Base-by-base conservation (phyloP, 2,329 filamentous ascomycete species). In the Pochonia chlamydosporia region DNA sequence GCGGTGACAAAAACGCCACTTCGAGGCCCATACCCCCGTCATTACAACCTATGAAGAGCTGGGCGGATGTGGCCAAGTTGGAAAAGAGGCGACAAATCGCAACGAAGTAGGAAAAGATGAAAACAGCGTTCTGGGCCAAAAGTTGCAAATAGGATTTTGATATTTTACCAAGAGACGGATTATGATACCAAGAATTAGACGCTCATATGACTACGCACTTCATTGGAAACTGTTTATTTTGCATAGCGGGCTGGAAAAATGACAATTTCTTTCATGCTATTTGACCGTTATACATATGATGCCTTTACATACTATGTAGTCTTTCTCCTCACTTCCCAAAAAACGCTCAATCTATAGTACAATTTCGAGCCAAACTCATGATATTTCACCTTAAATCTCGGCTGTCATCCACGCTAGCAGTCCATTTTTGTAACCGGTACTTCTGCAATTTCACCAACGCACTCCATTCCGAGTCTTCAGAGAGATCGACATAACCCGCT, bases 31-130 rank as follows among this genome's bases (percentile, higher is more conserved):
- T 43, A 24, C 53, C 64, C 5, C 66, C 67, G 10, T 56, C 65
- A 4, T 48, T 70, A 25, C 65, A 63, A 20, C 55, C 64, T 10
- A 54, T 58, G 36, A 64, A 62, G 57, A 71, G 67, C 46, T 71
- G 68, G 68, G 68, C 68, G 9, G 68, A 70, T 49, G 64, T 71
- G 4, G 67, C 64, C 11, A 58, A 56, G 13, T 51, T 56, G n/a
- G 57, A 59, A 3, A 56, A 56, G 46, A 48, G 46, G 16, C 37
- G 30, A 5, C 18, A 10, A 33, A 18, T 16, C 18, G 36, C 10
- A 7, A 21, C 33, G 25, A 43, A 37, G n/a, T 44, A 23, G 14
- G 30, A 21, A 23, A 6, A n/a, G 31, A 14, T 43, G 41, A n/a
- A n/a, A n/a, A n/a, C n/a, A n/a, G n/a, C n/a, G n/a, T n/a, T n/a